Evolutionary conservation across 768 basidiomycete genomes (phyloP), one percentile per base, ranked within the genome.

Genomic region (Psilocybe sp.): DNA sequence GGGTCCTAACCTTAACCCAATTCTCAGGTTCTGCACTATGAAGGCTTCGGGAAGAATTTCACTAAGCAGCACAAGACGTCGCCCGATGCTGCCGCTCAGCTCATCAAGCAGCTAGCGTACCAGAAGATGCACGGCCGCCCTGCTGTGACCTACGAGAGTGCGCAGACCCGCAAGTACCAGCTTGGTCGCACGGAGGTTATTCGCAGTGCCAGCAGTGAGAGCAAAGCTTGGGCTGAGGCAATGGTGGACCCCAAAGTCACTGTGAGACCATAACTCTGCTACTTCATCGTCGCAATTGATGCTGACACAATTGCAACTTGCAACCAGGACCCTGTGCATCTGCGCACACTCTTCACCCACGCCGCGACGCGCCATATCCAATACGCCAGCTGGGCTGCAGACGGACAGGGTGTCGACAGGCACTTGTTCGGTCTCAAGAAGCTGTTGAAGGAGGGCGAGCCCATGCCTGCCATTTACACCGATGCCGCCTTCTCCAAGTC

Each of bases 41-140:
- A 87, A 60, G 88, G 83, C 4, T 97, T 94, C 65, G 97, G 97
- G 52, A 96, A 96, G 71, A 74, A 80, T 57, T 67, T 79, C 57
- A 90, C 94, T 72, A 98, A 97, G 74, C 77, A 74, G 49, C 81
- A 79, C 77, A 85, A 85, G 61, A 75, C 81, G 41, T 93, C 90
- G 1, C 97, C 96, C 0, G 97, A 99, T 61, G 94, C 95, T 20
- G 94, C 93, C 85, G 90, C 79, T 14, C 97, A 99, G 70, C 78
- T 98, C 47, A 85, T 95, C 58, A 98, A 95, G 73, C 96, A 98
- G 69, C 85, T 98, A 41, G 96, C 95, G 16, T 98, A 91, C 75
- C 83, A 88, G 67, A 94, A 95, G 71, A 81, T 94, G 77, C 78
- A 74, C 59, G 72, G 74, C 5, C 77, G 88, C 1, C 84, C 88